A percentile compares a stretch with the other conserved stretches of the same genome.
Conservation (phyloP, 768 basidiomycete genomes). For the Auricularia cornea region DNA sequence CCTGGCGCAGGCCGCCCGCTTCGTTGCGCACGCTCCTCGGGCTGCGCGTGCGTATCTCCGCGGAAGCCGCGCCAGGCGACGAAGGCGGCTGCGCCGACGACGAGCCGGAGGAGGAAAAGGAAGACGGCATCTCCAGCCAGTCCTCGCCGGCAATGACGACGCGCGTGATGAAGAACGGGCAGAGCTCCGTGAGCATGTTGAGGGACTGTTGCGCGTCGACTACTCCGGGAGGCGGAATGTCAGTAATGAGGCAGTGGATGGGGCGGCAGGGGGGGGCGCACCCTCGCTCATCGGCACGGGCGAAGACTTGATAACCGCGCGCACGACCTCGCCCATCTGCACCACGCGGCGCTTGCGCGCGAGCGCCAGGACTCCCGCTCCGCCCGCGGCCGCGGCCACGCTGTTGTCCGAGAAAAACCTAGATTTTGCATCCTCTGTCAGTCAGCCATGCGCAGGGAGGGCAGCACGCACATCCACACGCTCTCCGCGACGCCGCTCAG, state of each 20-base stretch:
- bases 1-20: slow-evolving; percentile 65
- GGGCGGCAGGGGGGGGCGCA: neutral
- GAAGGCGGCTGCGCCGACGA: slow-evolving; percentile 1
- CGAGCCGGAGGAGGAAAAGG: slow-evolving; percentile 31
- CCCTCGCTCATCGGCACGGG: slow-evolving; percentile 63
- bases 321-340: slow-evolving; percentile 54
- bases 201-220: slow-evolving; percentile 74
- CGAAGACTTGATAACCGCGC: slow-evolving; percentile 71
- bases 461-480: slow-evolving; percentile 67
- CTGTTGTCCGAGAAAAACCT: slow-evolving; percentile 69
- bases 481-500: slow-evolving; percentile 78
- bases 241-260: neutral
- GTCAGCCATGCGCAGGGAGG: neutral
- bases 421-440: neutral
- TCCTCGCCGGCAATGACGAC: slow-evolving; percentile 52
- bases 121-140: slow-evolving; percentile 41
- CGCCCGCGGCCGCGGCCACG: slow-evolving; percentile 43
- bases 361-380: slow-evolving; percentile 15
- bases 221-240: neutral
- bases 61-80: slow-evolving; percentile 41
- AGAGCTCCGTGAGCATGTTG: slow-evolving; percentile 53
- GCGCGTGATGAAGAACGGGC: slow-evolving; percentile 71
- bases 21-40: slow-evolving; percentile 65
- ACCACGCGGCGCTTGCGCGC: slow-evolving; percentile 62
- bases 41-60: slow-evolving; percentile 57